A percentile compares a stretch with the other conserved stretches of the same genome.
These are phyloP conservation scores for Apostasia ramifera DNA, from an alignment of 106 monocot genomes.

Conservation along the genomic window DNA sequence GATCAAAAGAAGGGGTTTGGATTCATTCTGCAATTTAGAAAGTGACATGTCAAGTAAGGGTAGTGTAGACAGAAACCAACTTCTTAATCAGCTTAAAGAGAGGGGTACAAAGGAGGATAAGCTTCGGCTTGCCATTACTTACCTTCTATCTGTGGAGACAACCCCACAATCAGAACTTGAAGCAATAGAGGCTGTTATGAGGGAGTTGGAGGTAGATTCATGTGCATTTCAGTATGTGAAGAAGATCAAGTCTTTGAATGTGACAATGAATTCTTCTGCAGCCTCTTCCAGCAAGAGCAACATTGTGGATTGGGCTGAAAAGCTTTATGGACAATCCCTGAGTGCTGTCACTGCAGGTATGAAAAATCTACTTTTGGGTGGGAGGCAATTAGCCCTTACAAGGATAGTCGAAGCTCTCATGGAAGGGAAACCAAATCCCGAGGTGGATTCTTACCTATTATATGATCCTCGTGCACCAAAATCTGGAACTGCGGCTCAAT, in stretches of 20 bases:
- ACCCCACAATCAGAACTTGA: slow-evolving; percentile 76
- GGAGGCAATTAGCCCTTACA: slow-evolving; percentile 70
- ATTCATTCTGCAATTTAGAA: slow-evolving; percentile 76
- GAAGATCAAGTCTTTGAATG: slow-evolving; percentile 82
- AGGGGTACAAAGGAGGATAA: slow-evolving; percentile 84
- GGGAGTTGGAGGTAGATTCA: slow-evolving; percentile 70
- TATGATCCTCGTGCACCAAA: slow-evolving; percentile 84
- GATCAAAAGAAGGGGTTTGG: slow-evolving; percentile 84
- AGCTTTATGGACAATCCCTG: slow-evolving; percentile 88
- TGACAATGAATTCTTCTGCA: slow-evolving; percentile 56
- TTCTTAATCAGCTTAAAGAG: slow-evolving; percentile 62
- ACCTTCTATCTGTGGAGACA: slow-evolving; percentile 78
- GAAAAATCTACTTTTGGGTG: slow-evolving; percentile 88
- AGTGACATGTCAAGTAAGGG: slow-evolving; percentile 78
- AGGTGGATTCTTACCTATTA: slow-evolving; percentile 70
- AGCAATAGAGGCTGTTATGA: slow-evolving; percentile 61
- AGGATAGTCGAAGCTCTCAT: slow-evolving; percentile 87
- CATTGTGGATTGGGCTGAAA: slow-evolving; percentile 97
- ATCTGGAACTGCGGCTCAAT: slow-evolving; percentile 42
- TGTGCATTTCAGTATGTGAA: slow-evolving; percentile 88
- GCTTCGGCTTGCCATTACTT: slow-evolving; percentile 74
- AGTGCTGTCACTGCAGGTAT: slow-evolving; percentile 92
- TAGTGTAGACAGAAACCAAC: slow-evolving; percentile 42
- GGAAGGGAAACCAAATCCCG: slow-evolving; percentile 93
- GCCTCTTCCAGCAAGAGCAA: slow-evolving; percentile 66